Evolutionary conservation across 805 yeast species (phyloP).

Genomic region (Wickerhamomyces pijperi): DNA sequence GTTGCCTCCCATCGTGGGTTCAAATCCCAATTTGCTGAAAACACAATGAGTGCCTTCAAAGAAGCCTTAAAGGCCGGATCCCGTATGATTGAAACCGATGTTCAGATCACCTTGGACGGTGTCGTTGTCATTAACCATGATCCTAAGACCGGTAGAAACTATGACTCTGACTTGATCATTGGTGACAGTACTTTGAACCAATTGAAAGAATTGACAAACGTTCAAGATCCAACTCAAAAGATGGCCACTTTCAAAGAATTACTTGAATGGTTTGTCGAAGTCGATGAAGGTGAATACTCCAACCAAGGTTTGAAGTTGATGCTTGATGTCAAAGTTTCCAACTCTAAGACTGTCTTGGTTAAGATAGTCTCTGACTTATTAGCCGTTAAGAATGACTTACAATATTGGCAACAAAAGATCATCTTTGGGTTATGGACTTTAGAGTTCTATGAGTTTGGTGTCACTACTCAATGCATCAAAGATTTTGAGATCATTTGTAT

Average conservation of each 20-base stretch:
- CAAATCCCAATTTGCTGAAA: slow-evolving; percentile 31
- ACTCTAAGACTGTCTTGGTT: slow-evolving; percentile 30
- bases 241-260: slow-evolving; percentile 33
- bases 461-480: slow-evolving; percentile 25
- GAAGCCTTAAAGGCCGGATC: slow-evolving; percentile 34
- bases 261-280: slow-evolving; percentile 25
- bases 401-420: slow-evolving; percentile 32
- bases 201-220: slow-evolving; percentile 25
- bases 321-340: slow-evolving; percentile 41
- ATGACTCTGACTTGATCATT: slow-evolving; percentile 28
- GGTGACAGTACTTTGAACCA: slow-evolving; percentile 24
- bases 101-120: slow-evolving; percentile 44
- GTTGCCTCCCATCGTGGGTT: slow-evolving; percentile 9
- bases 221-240: slow-evolving; percentile 21
- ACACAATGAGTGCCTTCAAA: slow-evolving; percentile 33
- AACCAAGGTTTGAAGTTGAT: slow-evolving; percentile 21
- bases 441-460: slow-evolving; percentile 32
- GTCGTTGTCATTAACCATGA: slow-evolving; percentile 46
- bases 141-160: slow-evolving; percentile 35
- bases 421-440: slow-evolving; percentile 44
- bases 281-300: slow-evolving; percentile 4
- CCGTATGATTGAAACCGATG: slow-evolving; percentile 41
- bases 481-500: slow-evolving; percentile 26
- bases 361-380: slow-evolving; percentile 26
- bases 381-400: slow-evolving; percentile 25